Base-by-base conservation (phyloP, 257 asterid species). In the Fraxinus quadrangulata region DNA sequence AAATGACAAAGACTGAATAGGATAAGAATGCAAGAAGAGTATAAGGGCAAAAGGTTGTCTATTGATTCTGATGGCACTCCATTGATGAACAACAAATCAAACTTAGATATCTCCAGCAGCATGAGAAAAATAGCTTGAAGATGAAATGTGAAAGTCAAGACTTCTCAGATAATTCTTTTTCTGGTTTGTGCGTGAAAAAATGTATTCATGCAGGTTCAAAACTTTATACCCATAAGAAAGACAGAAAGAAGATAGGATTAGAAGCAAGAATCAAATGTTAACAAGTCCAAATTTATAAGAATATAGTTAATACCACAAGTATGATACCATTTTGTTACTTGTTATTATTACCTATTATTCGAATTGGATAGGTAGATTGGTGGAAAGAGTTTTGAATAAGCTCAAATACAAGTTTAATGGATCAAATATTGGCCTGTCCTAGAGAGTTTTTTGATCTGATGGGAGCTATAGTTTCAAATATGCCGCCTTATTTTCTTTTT, bases 1-100 rank as follows among this genome's bases (percentile, higher is more conserved):
- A 77, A 17, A 71, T 56, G 51, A 28, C 79, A 85, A 73, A 70
- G 74, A 84, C 61, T 73, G 80, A 37, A 67, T 42, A 42, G 31
- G 56, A 81, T 36, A 71, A 47, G 51, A 77, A 71, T 36, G 74
- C 63, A 30, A 74, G 23, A 36, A 73, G 37, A 66, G 40, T 21
- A 13, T 56, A 70, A 2, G 63, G 47, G 37, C 21, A 51, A 37
- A 37, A 65, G 56, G 51, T 34, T 9, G 39, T 75, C 67, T 33
- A 26, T 24, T 45, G 65, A 63, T 61, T 37, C 34, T 51, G 54
- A 71, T 37, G 70, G 59, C 51, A 71, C 16, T 72, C 56, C 63
- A 19, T 10, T 5, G 11, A 45, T 14, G 36, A 59, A 65, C 33
- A 16, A 36, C 63, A 5, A 5, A 67, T 49, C 42, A 45, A 56